Evolutionary conservation across 208 protist genomes (phyloP).

Genomic region (Trypanosoma caninum): DNA sequence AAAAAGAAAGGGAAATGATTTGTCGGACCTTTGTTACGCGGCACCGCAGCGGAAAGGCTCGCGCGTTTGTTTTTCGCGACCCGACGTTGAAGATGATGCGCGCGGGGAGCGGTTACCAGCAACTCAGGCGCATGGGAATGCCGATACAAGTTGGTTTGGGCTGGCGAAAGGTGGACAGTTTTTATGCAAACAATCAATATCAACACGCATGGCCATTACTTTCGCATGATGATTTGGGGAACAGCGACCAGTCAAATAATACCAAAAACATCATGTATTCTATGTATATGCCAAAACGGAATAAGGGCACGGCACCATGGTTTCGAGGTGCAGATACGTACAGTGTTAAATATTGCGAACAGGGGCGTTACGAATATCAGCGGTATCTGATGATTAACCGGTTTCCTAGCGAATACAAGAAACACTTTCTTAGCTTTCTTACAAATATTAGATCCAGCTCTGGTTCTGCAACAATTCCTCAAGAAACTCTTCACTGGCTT

Average conservation of each 20-base stretch:
- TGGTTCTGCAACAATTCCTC: slow-evolving; percentile 44
- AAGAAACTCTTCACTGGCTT: slow-evolving; percentile 92
- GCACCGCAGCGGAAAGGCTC: slow-evolving; percentile 76
- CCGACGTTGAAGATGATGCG: slow-evolving; percentile 70
- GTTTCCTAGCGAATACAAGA: slow-evolving; percentile 90
- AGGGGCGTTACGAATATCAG: slow-evolving; percentile 91
- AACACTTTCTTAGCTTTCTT: slow-evolving; percentile 83
- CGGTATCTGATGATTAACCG: slow-evolving; percentile 91
- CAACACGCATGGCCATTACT: slow-evolving; percentile 89
- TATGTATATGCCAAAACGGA: slow-evolving; percentile 91
- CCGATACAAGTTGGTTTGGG: slow-evolving; percentile 43
- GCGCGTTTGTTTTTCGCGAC: slow-evolving; percentile 80
- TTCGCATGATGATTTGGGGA: slow-evolving; percentile 86
- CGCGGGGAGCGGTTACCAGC: slow-evolving; percentile 58
- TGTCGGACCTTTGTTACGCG: slow-evolving; percentile 35
- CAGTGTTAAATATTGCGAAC: slow-evolving; percentile 90
- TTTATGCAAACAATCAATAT: slow-evolving; percentile 82
- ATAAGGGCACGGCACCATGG: slow-evolving; percentile 90
- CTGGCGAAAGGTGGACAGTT: slow-evolving; percentile 68
- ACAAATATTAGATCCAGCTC: slow-evolving; percentile 55
- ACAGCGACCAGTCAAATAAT: slow-evolving; percentile 88
- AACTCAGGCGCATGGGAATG: slow-evolving; percentile 82
- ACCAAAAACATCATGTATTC: slow-evolving; percentile 88
- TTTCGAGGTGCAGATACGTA: slow-evolving; percentile 91
- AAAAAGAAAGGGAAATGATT: slow-evolving; percentile 40